Conservation (phyloP, 1,284 basidiomycete species). For the Cryptococcus sp. region DNA sequence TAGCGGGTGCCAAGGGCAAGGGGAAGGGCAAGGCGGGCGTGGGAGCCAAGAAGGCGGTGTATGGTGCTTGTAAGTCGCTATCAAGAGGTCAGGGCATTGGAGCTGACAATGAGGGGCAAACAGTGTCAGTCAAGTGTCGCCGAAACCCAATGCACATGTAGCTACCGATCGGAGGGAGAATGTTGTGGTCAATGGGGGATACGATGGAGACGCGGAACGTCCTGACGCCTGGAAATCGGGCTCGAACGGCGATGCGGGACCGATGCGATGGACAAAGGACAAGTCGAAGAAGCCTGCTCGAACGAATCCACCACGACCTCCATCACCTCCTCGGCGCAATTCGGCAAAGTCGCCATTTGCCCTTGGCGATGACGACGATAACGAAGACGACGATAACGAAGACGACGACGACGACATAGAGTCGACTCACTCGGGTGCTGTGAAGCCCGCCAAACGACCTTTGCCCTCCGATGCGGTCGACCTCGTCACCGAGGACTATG, state of each 20-base stretch:
- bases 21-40: conserved; percentile 21
- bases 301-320: neutral
- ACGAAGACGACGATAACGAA: no score
- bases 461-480: conserved; percentile 6
- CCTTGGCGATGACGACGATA: neutral
- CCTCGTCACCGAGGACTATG: conserved; percentile 54
- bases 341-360: conserved; percentile 8
- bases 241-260: conserved; percentile 8
- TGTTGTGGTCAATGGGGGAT: no score
- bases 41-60: conserved; percentile 26
- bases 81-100: neutral
- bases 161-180: conserved; percentile 1
- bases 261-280: conserved; percentile 21
- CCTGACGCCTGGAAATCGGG: conserved; percentile 17
- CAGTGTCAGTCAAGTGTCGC: conserved; percentile 10
- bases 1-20: conserved; percentile 14
- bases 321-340: neutral
- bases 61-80: conserved; percentile 41
- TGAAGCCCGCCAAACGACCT: neutral
- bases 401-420: no score
- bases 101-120: conserved; percentile 28
- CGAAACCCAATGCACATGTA: conserved; percentile 2
- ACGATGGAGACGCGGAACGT: conserved; percentile 34
- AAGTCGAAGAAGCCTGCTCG: conserved; percentile 14
- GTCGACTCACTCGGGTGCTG: neutral